These are phyloP conservation scores for Collybia sp. DNA, from an alignment of 768 basidiomycete genomes.

Conservation along the genomic window DNA sequence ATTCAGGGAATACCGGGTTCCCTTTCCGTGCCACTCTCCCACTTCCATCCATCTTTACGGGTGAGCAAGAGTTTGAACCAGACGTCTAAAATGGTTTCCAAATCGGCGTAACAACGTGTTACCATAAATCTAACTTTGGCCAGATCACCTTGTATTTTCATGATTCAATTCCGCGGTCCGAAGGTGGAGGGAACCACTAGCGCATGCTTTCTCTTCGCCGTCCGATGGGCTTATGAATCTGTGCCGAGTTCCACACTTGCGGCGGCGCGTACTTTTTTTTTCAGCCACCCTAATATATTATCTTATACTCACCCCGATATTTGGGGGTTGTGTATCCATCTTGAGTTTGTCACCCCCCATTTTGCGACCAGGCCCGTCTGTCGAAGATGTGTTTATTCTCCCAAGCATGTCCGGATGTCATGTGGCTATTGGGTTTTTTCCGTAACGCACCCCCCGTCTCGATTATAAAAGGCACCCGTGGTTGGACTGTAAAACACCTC, in stretches of 20 bases:
- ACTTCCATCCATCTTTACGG: slow-evolving; percentile 6
- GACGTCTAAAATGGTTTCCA: no score
- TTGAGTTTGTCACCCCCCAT: no score
- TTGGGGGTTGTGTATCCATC: not conserved
- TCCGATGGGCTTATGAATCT: slow-evolving; percentile 7
- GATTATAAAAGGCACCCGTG: slow-evolving; percentile 15
- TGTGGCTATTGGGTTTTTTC: not conserved
- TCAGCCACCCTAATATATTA: slow-evolving; percentile 6
- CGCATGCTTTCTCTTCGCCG: slow-evolving; percentile 7
- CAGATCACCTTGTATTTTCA: slow-evolving; percentile 6
- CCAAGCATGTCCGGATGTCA: slow-evolving; percentile 8
- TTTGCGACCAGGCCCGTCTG: no score
- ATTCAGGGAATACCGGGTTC: not conserved
- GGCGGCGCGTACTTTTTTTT: slow-evolving; percentile 1
- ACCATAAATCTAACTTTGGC: slow-evolving; percentile 8
- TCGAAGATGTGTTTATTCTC: slow-evolving; percentile 6
- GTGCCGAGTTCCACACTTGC: no score
- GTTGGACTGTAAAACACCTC: slow-evolving; percentile 15
- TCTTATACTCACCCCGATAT: not conserved
- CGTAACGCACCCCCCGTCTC: slow-evolving; percentile 5
- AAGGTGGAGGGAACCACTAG: slow-evolving; percentile 8
- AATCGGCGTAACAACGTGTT: slow-evolving; percentile 11
- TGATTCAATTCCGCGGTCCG: slow-evolving; percentile 15
- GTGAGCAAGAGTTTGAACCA: slow-evolving; percentile 4
- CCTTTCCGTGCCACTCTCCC: slow-evolving; percentile 7